Evolutionary conservation across 805 yeast species (phyloP), one percentile per base, ranked within the genome.

Genomic region (Metschnikowia vanudenii): DNA sequence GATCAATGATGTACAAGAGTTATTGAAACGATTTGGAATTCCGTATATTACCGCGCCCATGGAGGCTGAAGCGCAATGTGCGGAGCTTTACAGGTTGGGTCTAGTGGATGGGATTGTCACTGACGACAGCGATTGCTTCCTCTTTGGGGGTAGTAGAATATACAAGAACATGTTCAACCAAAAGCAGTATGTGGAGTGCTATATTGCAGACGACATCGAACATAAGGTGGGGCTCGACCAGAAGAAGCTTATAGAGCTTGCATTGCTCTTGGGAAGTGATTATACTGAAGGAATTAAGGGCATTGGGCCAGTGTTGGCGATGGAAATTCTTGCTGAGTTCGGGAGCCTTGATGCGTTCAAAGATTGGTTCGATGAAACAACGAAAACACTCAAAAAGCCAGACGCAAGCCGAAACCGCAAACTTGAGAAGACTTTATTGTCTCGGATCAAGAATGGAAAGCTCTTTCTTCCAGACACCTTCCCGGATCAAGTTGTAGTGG

Each of bases 41-140:
- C 99, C 99, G 0, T 94, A 81, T 55, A 78, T 94, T 9, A 88
- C 96, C 0, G 97, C 99, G 0, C 99, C 99, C 1, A 89, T 89
- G 91, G 99, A 94, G 66, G 99, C 99, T 1, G 99, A 94, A 68
- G 98, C 99, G 0, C 99, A 94, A 60, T 94, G 99, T 68, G 97
- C 96, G 0, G 88, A 85, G 53, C 67, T 94, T 6, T 64, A 81
- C 33, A 60, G 65, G n/a, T 63, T 90, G 18, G 80, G 78, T 0
- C 69, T 94, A 16, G 97, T 92, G 3, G 98, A 94, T 64, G 99
- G 99, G 0, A 85, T 94, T 5, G 84, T 94, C 19, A 94, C 99
- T 0, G 99, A 94, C 67, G 99, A 94, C 71, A 88, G 96, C 54
- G 99, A 94, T 76, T 90, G 96, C 41, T 94, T 94, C 56, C 65